Base-by-base conservation (phyloP, 148 eudicot species). In the Pharnaceum exiguum region DNA sequence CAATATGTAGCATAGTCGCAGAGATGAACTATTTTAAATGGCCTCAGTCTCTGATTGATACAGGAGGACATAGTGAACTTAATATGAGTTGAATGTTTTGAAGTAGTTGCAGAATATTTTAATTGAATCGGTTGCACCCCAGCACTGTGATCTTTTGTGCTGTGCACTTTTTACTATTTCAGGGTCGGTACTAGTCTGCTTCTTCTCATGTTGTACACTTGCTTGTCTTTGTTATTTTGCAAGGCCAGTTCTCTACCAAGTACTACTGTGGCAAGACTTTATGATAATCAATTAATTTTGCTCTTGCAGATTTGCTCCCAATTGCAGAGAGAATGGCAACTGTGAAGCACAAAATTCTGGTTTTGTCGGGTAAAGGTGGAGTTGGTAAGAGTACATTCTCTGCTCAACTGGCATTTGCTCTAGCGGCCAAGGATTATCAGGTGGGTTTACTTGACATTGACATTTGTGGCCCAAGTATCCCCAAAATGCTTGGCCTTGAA, bases 321-420 rank as follows among this genome's bases (percentile, higher is more conserved):
- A 86, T 90, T 32, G 82, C 77, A 17, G 97, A 86, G 72, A 69
- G 97, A 62, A 90, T 90, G 97, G 91, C 97, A 31, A 86, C 90
- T 5, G 97, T 90, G 56, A 86, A 90, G 60, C 95, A 90, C 75
- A 90, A 86, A 70, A 86, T 90, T 56, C 86, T 90, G 38, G 88
- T 90, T 47, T 42, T 90, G 32, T 86, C 95, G 2, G 97, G 97
- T 18, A 90, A 90, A 59, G 95, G 95, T 46, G 95, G 97, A 42
- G 97, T 90, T 53, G 97, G 97, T 23, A 90, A 90, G 79, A 86
- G 95, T 70, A 90, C 95, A 35, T 86, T 90, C 78, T 90, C 97
- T 19, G 97, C 97, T 64, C 95, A 90, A 62, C 83, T 90, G 36
- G 69, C 95, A 24, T 90, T 67, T 58, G 95, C 95, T 17, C 70